phyloP scores from a whole-genome alignment of 2,329 filamentous ascomycete species.

The Leptographium radiaticola region DNA sequence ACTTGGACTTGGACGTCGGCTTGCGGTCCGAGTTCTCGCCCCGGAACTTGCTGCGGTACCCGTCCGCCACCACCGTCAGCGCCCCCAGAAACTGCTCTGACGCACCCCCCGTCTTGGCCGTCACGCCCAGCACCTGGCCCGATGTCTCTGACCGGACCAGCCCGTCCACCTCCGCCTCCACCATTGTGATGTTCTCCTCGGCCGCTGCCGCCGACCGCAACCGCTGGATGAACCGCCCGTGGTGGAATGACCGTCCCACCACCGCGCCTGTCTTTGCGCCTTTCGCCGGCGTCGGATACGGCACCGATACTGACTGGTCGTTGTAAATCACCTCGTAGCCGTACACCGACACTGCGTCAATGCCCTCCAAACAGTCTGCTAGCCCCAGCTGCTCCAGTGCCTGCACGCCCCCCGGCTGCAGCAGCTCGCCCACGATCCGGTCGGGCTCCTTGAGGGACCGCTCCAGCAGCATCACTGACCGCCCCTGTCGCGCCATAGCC shows the following conservation, averaged over 20 bases:
- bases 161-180: slow-evolving; percentile 76
- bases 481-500: slow-evolving; percentile 74
- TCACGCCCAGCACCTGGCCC: slow-evolving; percentile 69
- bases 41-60: slow-evolving; percentile 84
- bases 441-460: slow-evolving; percentile 83
- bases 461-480: slow-evolving; percentile 84
- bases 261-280: not conserved
- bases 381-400: slow-evolving; percentile 73
- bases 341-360: slow-evolving; percentile 70
- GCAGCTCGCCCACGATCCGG: slow-evolving; percentile 86
- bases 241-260: slow-evolving; percentile 77
- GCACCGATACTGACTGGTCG: slow-evolving; percentile 57
- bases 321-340: slow-evolving; percentile 86
- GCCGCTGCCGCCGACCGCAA: slow-evolving; percentile 61
- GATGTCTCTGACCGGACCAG: slow-evolving; percentile 55
- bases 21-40: slow-evolving; percentile 57
- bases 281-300: slow-evolving; percentile 48
- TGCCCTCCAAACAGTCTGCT: slow-evolving; percentile 68
- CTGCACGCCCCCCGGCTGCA: slow-evolving; percentile 82
- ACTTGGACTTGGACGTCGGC: slow-evolving; percentile 69
- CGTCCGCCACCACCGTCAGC: slow-evolving; percentile 81
- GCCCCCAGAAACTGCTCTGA: slow-evolving; percentile 75
- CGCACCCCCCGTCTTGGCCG: slow-evolving; percentile 53
- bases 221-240: slow-evolving; percentile 81
- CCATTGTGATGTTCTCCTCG: slow-evolving; percentile 73